Evolutionary conservation across 129 eudicot species (phyloP), one percentile per base, ranked within the genome.

Genomic region (Rutidosis leptorrhynchoides): DNA sequence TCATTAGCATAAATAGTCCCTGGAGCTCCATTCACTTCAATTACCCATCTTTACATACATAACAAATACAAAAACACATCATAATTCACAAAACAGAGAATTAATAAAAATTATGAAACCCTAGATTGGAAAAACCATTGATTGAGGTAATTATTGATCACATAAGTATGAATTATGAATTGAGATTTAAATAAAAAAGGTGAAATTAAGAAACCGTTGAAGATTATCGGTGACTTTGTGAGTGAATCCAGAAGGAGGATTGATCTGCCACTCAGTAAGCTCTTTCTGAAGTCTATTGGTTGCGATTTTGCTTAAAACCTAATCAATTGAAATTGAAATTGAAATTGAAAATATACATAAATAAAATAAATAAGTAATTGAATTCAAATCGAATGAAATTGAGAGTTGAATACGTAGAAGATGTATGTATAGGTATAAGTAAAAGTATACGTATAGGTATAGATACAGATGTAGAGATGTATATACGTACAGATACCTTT

Each of bases 181-280:
- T 15, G 30, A 49, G 7, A 29, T 53, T 24, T 29, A 56, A 8
- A 56, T 23, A 22, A 3, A 25, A 57, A 5, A 57, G 20, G 20
- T 24, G 61, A 73, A 37, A 48, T 25, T 49, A 46, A 67, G 17
- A 5, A 16, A 90, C 98, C 96, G 84, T 60, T 93, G 95, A 58
- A 93, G 99, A 86, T 93, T 93, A 49, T 93, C 99, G 73, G 99
- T 89, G 78, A 84, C 85, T 66, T 83, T 89, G 64, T 89, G 96
- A 16, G 84, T 84, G 67, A 93, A 93, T 52, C 99, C 99, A 45
- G 78, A 58, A 2, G 95, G 96, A 7, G 99, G 96, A 77, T 86
- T 89, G 57, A 79, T 80, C 86, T 93, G 99, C 99, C 99, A 93
- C 92, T 93, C 96, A 42, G 83, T 83, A 62, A 93, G 83, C 83